Base-by-base conservation (phyloP, 805 yeast genomes). In the Maudiozyma serrabonitensis region DNA sequence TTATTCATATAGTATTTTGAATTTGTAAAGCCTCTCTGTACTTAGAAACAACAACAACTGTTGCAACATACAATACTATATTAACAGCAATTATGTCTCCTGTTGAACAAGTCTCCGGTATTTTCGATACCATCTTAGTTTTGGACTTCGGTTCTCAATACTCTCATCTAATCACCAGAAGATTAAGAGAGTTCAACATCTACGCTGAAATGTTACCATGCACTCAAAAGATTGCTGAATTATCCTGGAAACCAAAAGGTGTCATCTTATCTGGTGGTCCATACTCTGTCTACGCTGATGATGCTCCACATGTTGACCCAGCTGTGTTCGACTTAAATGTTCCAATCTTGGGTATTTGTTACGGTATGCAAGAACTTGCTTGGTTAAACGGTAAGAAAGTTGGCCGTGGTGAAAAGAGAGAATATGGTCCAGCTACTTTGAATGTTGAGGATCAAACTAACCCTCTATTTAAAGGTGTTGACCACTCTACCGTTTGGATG, bases 161-260 rank as follows among this genome's bases (percentile, higher is more conserved):
- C 75, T 87, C 96, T 51, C 99, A 93, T 66, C 74, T 93, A 68
- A 89, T 93, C 69, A 90, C 97, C 53, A 85, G 99, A 73, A 87
- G 99, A 73, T 79, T 93, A 60, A 87, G 99, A 78, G 99, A 93
- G 71, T 87, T 90, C 76, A 89, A 93, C 69, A 91, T 93, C 58
- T 93, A 93, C 70, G 98, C 99, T 58, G 99, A 93, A 74, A 93
- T 93, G 99, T 79, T 93, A 56, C 99, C 99, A 59, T 93, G 99
- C 74, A 93, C 99, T 48, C 99, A 95, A 73, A 93, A 93, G 75
- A 91, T 93, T 66, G 68, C 84, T 49, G 97, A 91, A 58, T 78
- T 93, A 61, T 71, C 82, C 52, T 93, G 96, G 95, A 90, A 81
- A 67, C 99, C 99, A 59, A 87, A 83, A 69, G 99, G 99, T 73